Conservation (phyloP, 2,329 filamentous ascomycete species). For the Alternaria triticina region DNA sequence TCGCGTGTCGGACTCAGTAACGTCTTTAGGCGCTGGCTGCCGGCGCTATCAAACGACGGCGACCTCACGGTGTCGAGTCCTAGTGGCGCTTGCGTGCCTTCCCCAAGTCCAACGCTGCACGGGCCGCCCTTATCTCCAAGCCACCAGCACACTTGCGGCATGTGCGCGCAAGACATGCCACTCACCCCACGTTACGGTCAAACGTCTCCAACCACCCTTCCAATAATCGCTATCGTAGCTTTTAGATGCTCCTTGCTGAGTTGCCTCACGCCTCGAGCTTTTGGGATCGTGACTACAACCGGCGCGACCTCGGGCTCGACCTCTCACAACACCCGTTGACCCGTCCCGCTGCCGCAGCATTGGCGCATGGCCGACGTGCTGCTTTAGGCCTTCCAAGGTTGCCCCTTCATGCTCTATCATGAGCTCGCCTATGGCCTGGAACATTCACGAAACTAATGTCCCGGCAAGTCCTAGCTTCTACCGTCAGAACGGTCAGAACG, state of each 20-base stretch:
- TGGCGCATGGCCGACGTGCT: slow-evolving; percentile 7
- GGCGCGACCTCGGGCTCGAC: neutral
- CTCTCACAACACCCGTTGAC: slow-evolving; percentile 7
- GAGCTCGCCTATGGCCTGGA: slow-evolving; percentile 10
- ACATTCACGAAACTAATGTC: neutral
- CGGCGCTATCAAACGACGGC: slow-evolving; percentile 3
- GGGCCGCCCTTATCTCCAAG: slow-evolving; percentile 7
- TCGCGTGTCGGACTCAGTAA: slow-evolving; percentile 6
- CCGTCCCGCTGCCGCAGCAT: slow-evolving; percentile 7
- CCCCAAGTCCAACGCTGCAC: slow-evolving; percentile 10
- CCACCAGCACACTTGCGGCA: slow-evolving; percentile 10
- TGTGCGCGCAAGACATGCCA: slow-evolving; percentile 13
- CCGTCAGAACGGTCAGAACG: neutral
- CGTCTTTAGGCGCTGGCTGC: slow-evolving; percentile 4
- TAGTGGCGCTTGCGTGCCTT: slow-evolving; percentile 13
- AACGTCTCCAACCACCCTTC: neutral
- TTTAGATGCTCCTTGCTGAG: neutral
- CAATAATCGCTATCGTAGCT: neutral
- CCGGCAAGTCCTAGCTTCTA: neutral
- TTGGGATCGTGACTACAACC: neutral
- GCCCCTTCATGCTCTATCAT: slow-evolving; percentile 16
- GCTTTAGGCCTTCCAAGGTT: slow-evolving; percentile 6
- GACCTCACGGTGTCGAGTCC: slow-evolving; percentile 4
- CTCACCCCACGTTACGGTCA: neutral
- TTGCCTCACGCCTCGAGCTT: neutral